Percentiles rank a stretch among this genome's conserved stretches.
Conservation (phyloP, 2,329 filamentous ascomycete species). For the Venturia pyrina region DNA sequence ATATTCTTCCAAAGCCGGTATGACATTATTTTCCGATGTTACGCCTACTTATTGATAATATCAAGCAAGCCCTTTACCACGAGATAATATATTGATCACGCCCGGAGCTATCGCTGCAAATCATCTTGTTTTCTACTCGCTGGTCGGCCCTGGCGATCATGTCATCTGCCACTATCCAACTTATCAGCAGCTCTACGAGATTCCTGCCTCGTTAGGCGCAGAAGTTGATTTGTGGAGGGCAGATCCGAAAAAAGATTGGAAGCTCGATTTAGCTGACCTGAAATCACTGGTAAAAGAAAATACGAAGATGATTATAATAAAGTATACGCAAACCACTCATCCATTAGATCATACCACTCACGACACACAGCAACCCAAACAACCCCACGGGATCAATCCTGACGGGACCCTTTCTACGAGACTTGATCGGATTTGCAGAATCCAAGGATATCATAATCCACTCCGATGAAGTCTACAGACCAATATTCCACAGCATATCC, state of each 20-base stretch:
- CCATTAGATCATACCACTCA: constrained; percentile 4
- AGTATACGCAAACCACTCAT: constrained; percentile 23
- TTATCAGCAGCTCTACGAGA: constrained; percentile 73
- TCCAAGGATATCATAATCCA: constrained; percentile 56
- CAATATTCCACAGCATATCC: constrained; percentile 63
- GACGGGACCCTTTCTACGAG: constrained; percentile 47
- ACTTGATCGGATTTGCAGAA: constrained; percentile 54
- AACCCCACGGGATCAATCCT: constrained; percentile 72
- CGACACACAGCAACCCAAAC: constrained; percentile 57
- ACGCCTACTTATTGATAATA: background rate
- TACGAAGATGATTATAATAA: constrained; percentile 62
- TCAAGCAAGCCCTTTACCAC: constrained; percentile 32
- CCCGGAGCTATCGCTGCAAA: constrained; percentile 80
- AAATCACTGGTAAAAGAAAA: constrained; percentile 54
- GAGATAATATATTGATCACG: constrained; percentile 63
- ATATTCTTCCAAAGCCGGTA: constrained; percentile 46
- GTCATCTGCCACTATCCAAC: constrained; percentile 80
- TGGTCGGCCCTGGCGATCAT: constrained; percentile 67
- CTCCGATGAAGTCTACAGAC: constrained; percentile 74
- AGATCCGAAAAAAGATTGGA: constrained; percentile 52
- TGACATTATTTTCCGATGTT: background rate
- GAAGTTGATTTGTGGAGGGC: constrained; percentile 70
- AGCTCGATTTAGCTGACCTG: constrained; percentile 57
- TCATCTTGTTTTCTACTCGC: constrained; percentile 63
- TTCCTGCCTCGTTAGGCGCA: constrained; percentile 65